A percentile compares a stretch with the other conserved stretches of the same genome.
Conservation (phyloP, 352 stramenopile genomes). For the Proteromonas lacertae region DNA sequence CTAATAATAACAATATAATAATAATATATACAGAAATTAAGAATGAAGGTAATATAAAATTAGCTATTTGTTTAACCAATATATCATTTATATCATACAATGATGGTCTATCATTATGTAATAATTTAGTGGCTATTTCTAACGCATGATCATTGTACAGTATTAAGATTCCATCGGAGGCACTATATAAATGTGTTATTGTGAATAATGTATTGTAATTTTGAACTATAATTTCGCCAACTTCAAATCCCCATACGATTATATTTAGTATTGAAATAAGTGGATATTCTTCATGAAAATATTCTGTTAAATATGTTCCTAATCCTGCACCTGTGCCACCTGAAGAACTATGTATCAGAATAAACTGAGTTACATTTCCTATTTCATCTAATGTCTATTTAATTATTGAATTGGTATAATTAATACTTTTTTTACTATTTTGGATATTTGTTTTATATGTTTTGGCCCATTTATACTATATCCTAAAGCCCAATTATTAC, state of each 20-base stretch:
- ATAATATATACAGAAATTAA: no score
- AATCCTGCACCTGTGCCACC: slow-evolving; percentile 2
- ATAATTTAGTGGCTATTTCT: background rate
- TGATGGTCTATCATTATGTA: no score
- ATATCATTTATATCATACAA: no score
- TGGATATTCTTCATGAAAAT: background rate
- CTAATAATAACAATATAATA: no score
- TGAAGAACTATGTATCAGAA: background rate
- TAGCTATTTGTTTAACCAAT: no score
- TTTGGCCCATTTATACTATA: background rate
- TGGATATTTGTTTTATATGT: no score
- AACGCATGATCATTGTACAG: background rate
- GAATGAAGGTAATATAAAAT: no score
- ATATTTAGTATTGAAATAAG: background rate
- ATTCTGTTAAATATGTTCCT: slow-evolving; percentile 1
- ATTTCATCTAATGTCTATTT: no score
- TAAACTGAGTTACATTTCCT: background rate
- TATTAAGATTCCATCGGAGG: background rate
- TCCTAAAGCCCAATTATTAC: slow-evolving; percentile 4
- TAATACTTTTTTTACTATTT: no score
- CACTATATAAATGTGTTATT: background rate
- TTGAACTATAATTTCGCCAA: slow-evolving; percentile 4
- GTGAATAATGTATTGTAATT: slow-evolving; percentile 2
- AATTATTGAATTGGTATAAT: no score
- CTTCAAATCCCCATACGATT: background rate